Evolutionary conservation across 2,329 filamentous ascomycete species (phyloP).

Genomic region (Coniochaeta sp.): DNA sequence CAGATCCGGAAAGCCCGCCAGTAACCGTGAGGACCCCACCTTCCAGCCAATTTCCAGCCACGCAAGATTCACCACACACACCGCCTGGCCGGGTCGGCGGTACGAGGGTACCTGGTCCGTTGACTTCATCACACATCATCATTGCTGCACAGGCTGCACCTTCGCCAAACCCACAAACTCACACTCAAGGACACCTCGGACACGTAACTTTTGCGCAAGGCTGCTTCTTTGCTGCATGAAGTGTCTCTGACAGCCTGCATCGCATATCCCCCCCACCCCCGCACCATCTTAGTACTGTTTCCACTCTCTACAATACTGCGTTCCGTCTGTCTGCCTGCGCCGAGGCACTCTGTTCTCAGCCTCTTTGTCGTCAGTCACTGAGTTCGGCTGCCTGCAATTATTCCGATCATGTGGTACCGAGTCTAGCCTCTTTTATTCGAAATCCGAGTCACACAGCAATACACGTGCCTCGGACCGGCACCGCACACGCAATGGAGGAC

Average conservation of each 20-base stretch:
- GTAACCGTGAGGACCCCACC: background rate
- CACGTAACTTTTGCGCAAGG: background rate
- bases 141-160: background rate
- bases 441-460: constrained; percentile 10
- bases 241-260: background rate
- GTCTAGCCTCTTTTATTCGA: background rate
- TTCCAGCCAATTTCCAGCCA: background rate
- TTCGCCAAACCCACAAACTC: background rate
- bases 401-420: background rate
- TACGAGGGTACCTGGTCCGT: background rate
- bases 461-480: background rate
- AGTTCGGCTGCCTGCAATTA: background rate
- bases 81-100: background rate
- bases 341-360: background rate
- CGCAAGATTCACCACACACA: background rate
- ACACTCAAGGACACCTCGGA: background rate
- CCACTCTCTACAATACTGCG: background rate
- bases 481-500: constrained; percentile 35
- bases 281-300: too few relatives aligned
- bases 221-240: background rate
- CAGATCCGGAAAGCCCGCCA: background rate
- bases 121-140: constrained; percentile 1
- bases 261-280: background rate
- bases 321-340: background rate
- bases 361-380: background rate